phyloP scores from a whole-genome alignment of 495 filamentous ascomycete species.

The Collariella sp. region DNA sequence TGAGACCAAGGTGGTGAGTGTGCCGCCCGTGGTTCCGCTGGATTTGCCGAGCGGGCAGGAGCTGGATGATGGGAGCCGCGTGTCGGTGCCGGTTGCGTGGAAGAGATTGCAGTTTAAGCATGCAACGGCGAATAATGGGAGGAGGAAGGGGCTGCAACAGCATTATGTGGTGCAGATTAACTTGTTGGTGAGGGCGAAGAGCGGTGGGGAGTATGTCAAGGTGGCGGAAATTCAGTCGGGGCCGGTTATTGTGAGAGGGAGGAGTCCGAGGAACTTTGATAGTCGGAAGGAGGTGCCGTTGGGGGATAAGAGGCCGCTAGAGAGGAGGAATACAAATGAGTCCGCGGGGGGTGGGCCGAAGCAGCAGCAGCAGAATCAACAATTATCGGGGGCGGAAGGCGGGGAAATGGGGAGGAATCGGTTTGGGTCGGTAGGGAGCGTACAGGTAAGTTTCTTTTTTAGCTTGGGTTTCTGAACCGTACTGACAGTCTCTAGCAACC shows the following conservation, averaged over 20 bases:
- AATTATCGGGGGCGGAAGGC: neutral
- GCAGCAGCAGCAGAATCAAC: constrained; percentile 8
- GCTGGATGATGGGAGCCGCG: constrained; percentile 56
- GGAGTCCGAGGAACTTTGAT: constrained; percentile 62
- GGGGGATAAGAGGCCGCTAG: constrained; percentile 34
- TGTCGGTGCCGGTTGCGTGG: constrained; percentile 77
- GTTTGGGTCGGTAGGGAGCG: constrained; percentile 28
- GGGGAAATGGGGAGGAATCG: constrained; percentile 26
- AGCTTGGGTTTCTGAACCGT: neutral
- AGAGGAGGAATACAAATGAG: constrained; percentile 16
- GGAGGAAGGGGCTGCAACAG: constrained; percentile 60
- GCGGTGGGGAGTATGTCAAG: constrained; percentile 47
- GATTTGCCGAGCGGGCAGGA: constrained; percentile 64
- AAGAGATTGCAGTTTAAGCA: constrained; percentile 88
- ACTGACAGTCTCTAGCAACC: neutral
- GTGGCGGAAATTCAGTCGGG: constrained; percentile 55
- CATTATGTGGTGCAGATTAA: constrained; percentile 61
- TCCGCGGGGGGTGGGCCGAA: neutral
- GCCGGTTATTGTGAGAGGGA: constrained; percentile 59
- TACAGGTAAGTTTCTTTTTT: constrained; percentile 18
- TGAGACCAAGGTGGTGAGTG: constrained; percentile 40
- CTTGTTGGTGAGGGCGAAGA: constrained; percentile 49
- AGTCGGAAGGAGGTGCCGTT: constrained; percentile 58
- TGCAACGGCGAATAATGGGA: constrained; percentile 79
- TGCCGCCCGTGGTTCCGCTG: constrained; percentile 53